These are phyloP conservation scores for Tulasnella sp. DNA, from an alignment of 768 basidiomycete genomes.

Conservation along the genomic window DNA sequence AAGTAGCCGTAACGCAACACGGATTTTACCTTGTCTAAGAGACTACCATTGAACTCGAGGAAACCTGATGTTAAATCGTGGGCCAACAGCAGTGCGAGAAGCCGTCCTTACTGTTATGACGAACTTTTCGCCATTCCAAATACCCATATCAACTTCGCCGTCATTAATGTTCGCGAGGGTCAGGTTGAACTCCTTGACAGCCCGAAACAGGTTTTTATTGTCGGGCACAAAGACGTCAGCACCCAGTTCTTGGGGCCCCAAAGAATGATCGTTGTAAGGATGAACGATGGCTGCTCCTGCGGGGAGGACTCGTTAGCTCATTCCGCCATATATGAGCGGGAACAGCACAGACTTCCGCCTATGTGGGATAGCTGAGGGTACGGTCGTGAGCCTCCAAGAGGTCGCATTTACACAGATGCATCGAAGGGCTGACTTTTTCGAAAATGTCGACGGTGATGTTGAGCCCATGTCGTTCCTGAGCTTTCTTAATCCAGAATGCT, in stretches of 20 bases:
- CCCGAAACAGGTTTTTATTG: slow-evolving; percentile 63
- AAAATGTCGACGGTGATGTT: slow-evolving; percentile 74
- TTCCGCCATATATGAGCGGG: neutral
- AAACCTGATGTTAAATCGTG: neutral
- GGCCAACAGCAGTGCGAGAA: slow-evolving; percentile 14
- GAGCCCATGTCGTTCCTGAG: slow-evolving; percentile 49
- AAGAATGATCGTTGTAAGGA: slow-evolving; percentile 49
- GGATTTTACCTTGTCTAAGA: slow-evolving; percentile 63
- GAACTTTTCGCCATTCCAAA: slow-evolving; percentile 77
- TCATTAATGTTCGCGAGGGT: slow-evolving; percentile 37
- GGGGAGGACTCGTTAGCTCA: neutral
- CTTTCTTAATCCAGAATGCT: slow-evolving; percentile 72
- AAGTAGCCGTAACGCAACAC: slow-evolving; percentile 68
- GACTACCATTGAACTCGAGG: slow-evolving; percentile 24
- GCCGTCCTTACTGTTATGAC: slow-evolving; percentile 43
- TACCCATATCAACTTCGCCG: slow-evolving; percentile 45
- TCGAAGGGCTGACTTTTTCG: slow-evolving; percentile 35
- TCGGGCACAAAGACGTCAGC: slow-evolving; percentile 71
- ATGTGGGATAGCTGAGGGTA: slow-evolving; percentile 36
- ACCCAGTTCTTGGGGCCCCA: slow-evolving; percentile 66
- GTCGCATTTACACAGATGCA: neutral
- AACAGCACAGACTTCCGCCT: slow-evolving; percentile 64
- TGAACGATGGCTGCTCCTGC: slow-evolving; percentile 67
- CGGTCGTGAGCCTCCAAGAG: slow-evolving; percentile 24
- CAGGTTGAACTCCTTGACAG: slow-evolving; percentile 68